Percentiles rank a stretch among this genome's conserved stretches.
These are phyloP conservation scores for Geotrichum cucujoidarum DNA, from an alignment of 1,139 yeast genomes.

Conservation along the genomic window DNA sequence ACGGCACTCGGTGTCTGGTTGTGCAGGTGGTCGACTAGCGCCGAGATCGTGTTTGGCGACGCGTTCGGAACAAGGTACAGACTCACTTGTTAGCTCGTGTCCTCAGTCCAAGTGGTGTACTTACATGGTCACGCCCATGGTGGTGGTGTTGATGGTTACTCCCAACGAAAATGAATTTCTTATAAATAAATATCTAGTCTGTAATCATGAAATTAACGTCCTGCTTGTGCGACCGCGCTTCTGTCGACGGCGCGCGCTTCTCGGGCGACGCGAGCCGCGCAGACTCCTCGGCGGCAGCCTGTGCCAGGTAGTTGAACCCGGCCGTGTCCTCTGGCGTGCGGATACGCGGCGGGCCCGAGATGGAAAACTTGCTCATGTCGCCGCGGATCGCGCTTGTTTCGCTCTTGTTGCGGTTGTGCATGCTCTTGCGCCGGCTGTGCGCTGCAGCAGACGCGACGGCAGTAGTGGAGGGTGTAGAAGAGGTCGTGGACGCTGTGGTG, in stretches of 20 bases:
- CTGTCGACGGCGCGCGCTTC: background rate
- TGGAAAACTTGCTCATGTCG: conserved; percentile 6
- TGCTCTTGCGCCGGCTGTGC: conserved; percentile 8
- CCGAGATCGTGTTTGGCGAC: conserved; percentile 59
- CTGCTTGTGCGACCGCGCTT: conserved; percentile 7
- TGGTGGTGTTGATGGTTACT: background rate
- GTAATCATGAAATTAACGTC: conserved; percentile 9
- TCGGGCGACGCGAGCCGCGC: conserved; percentile 4
- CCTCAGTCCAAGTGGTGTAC: no score
- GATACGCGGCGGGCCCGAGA: background rate
- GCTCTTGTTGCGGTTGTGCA: conserved; percentile 17
- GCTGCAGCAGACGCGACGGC: conserved; percentile 2
- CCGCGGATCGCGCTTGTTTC: conserved; percentile 17
- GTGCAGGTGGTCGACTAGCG: conserved; percentile 60
- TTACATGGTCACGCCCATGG: conserved; percentile 22
- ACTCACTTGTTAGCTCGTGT: no score
- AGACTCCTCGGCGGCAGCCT: background rate
- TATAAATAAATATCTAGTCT: background rate
- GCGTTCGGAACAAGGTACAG: conserved; percentile 52
- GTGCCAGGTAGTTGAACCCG: conserved; percentile 5
- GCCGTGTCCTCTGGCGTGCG: conserved; percentile 1
- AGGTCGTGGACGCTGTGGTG: conserved; percentile 5
- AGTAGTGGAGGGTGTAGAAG: background rate
- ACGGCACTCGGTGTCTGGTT: conserved; percentile 56
- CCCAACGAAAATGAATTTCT: background rate